A percentile compares a stretch with the other conserved stretches of the same genome.
Conservation (phyloP, 225 moss, liverwort and hornwort species). For the Ulota crispa region DNA sequence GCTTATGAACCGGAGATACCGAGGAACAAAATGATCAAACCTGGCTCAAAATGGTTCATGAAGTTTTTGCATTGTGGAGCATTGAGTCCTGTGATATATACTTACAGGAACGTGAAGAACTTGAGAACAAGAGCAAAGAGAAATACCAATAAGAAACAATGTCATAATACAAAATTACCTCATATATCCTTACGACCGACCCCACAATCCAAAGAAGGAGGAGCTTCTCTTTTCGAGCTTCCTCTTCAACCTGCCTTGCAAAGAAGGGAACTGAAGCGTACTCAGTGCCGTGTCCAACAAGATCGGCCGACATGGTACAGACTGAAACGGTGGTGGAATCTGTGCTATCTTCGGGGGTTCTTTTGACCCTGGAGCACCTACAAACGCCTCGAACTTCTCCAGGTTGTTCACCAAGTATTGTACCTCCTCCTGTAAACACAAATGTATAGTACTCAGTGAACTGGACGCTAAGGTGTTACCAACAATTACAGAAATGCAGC, state of each 20-base stretch:
- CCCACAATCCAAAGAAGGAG: slow-evolving; percentile 77
- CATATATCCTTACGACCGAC: slow-evolving; percentile 16
- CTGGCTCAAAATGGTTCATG: not conserved
- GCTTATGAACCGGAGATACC: not conserved
- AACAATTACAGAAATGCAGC: not conserved
- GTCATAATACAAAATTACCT: slow-evolving; percentile 25
- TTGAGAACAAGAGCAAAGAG: not conserved
- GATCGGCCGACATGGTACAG: slow-evolving; percentile 90
- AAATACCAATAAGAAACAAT: not conserved
- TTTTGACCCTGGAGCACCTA: slow-evolving; percentile 67
- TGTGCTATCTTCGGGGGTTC: slow-evolving; percentile 71
- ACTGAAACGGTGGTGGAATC: slow-evolving; percentile 80
- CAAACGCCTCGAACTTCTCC: slow-evolving; percentile 66
- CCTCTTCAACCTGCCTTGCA: slow-evolving; percentile 72
- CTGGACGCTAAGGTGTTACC: not conserved
- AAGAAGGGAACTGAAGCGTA: slow-evolving; percentile 73
- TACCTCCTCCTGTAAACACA: slow-evolving; percentile 45
- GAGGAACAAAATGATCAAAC: not conserved
- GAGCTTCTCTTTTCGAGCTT: slow-evolving; percentile 77
- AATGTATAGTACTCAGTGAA: not conserved
- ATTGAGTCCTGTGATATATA: not conserved
- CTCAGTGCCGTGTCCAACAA: slow-evolving; percentile 84
- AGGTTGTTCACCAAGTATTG: slow-evolving; percentile 66
- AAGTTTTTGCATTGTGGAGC: not conserved
- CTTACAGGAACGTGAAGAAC: not conserved